Conservation (phyloP, 768 basidiomycete genomes). For the Harrya chromipes region DNA sequence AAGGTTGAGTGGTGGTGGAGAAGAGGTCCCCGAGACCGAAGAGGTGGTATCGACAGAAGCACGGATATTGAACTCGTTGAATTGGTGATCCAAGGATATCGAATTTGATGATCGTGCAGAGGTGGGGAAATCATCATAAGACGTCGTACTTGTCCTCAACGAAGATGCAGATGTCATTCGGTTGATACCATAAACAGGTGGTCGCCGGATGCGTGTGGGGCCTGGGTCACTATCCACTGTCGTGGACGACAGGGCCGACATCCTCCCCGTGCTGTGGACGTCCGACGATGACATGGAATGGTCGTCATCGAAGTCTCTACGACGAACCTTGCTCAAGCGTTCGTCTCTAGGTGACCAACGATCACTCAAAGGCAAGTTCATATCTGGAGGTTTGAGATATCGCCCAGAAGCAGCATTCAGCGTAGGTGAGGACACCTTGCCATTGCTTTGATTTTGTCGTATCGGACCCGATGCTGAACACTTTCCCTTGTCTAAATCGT, state of each 20-base stretch:
- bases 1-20: constrained; percentile 74
- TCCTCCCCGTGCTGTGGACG: constrained; percentile 67
- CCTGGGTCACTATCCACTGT: constrained; percentile 88
- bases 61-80: constrained; percentile 72
- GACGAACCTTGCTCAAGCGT: constrained; percentile 70
- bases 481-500: constrained; percentile 43
- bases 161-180: constrained; percentile 78
- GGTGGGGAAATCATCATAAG: constrained; percentile 68
- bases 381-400: constrained; percentile 41
- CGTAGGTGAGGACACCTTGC: constrained; percentile 44
- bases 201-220: constrained; percentile 62
- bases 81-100: constrained; percentile 70
- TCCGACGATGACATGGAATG: constrained; percentile 91
- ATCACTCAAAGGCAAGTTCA: constrained; percentile 35
- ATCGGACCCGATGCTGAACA: constrained; percentile 60
- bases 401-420: constrained; percentile 62
- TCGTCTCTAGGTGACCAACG: constrained; percentile 53
- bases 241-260: constrained; percentile 77
- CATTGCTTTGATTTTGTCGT: constrained; percentile 50
- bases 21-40: constrained; percentile 59
- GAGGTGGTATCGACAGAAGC: constrained; percentile 62
- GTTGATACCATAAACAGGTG: constrained; percentile 62
- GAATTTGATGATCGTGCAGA: constrained; percentile 80
- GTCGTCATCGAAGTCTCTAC: constrained; percentile 85
- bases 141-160: constrained; percentile 51